Evolutionary conservation across 1,284 basidiomycete genomes (phyloP).

Genomic region (Takashimella tepidaria): DNA sequence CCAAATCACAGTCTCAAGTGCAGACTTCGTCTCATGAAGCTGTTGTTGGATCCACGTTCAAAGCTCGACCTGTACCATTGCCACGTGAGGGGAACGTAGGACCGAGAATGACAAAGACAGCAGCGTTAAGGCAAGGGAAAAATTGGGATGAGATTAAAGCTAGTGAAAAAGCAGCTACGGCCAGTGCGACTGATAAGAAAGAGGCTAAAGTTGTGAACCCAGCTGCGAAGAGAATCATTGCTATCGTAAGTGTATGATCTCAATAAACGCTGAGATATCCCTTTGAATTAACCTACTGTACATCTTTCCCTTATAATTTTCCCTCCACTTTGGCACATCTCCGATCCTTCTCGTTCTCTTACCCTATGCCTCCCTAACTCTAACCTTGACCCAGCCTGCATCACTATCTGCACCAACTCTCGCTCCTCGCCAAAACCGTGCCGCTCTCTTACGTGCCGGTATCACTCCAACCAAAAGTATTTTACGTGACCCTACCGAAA

Average conservation of each 20-base stretch:
- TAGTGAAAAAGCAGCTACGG: not conserved
- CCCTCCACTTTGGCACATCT: too few species aligned
- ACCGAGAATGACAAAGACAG: conserved; percentile 28
- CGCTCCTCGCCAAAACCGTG: conserved; percentile 13
- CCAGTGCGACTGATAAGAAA: conserved; percentile 1
- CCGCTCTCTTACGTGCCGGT: conserved; percentile 14
- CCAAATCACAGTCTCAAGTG: too few species aligned
- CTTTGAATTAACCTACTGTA: too few species aligned
- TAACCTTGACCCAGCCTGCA: too few species aligned
- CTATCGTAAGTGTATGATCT: not conserved
- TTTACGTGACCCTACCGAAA: conserved; percentile 22
- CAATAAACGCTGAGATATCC: too few species aligned
- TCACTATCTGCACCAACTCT: not conserved
- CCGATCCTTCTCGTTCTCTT: too few species aligned
- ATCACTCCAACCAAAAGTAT: conserved; percentile 4
- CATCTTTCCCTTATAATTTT: too few species aligned
- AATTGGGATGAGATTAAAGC: conserved; percentile 19
- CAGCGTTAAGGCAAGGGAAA: conserved; percentile 21
- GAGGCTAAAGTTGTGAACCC: not conserved
- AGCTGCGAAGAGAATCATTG: not conserved
- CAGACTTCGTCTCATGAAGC: too few species aligned
- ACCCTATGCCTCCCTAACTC: too few species aligned
- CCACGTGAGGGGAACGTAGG: conserved; percentile 4
- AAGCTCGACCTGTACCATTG: too few species aligned
- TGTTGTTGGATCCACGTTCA: not conserved